Evolutionary conservation across 2,329 filamentous ascomycete genomes (phyloP), one percentile per base, ranked within the genome.

Genomic region (Aspergillus sp.): DNA sequence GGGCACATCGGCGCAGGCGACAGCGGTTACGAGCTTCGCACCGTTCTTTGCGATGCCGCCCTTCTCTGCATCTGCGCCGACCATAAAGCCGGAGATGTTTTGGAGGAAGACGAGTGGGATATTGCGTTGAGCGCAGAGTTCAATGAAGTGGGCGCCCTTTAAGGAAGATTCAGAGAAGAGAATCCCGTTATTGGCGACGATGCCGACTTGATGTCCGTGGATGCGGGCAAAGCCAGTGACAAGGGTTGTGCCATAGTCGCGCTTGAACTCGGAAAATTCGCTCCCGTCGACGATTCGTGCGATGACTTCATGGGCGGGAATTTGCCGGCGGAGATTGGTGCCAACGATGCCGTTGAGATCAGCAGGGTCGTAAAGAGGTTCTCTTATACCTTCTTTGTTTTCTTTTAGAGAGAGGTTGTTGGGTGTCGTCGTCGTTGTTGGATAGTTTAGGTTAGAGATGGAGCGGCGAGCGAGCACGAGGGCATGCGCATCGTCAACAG

Each of bases 81-180:
- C 95, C 95, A 99, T 99, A 83, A 99, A 99, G 44, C 95, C 95
- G 5, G 88, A 89, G 72, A 99, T 98, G 75, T 99, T 98, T 74
- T 99, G 95, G 19, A 99, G 80, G 77, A 98, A 98, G 51, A 98
- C 83, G 9, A 98, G 81, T 1, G 95, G 93, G 56, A 98, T 90
- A 54, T 90, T 87, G 56, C 95, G 89, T 76, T 97, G 92, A 30
- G 89, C 84, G 79, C 93, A 98, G 4, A 99, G 85, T 76, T 99
- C 91, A 68, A 98, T 91, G 75, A 99, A 99, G 77, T 99, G 95
- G 0, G 95, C 92, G 37, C 93, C 95, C 77, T 99, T 99, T 61
- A 96, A 83, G 8, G 91, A 88, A 9, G 90, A 92, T 51, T 92
- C 86, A 55, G 90, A 91, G 80, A 98, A 96, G 6, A 99, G 82